Base-by-base conservation (phyloP, 208 protist species). In the Acanthamoeba divionensis region DNA sequence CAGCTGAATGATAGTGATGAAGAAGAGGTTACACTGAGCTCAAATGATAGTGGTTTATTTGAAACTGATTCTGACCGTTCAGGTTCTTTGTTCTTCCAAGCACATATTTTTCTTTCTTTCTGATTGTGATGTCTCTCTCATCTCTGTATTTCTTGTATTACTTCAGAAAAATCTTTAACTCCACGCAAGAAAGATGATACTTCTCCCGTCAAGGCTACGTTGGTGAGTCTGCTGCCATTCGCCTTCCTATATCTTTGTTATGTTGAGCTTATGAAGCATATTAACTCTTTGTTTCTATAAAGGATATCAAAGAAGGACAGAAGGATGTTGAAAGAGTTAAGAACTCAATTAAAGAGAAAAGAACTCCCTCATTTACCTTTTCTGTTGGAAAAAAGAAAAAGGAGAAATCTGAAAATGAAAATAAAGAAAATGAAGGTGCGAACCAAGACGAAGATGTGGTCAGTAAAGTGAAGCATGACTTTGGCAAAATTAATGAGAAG, bases 381-480 rank as follows among this genome's bases (percentile, higher is more conserved):
- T 26, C 50, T 41, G 69, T 41, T 60, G 44, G 36, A 18, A 5
- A 48, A 15, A 21, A 48, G 57, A 26, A 31, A 21, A 21, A 48
- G 3, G 44, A 48, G 57, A 9, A 48, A 54, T 18, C 38, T 54
- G 12, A 79, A 52, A n/a, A n/a, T n/a, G 69, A 48, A 79, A 24
- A 60, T 60, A 24, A 48, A 79, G 26, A 48, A 79, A 0, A 52
- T 54, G 41, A 48, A 52, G 36, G 69, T 60, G 41, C 31, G 44
- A 10, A n/a, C 57, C 12, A 4, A n/a, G 44, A 6, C 38, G 26
- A 79, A 79, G n/a, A n/a, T n/a, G n/a, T n/a, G n/a, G n/a, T n/a
- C n/a, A n/a, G n/a, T n/a, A n/a, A n/a, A n/a, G n/a, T n/a, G 69
- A 48, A 79, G 38, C 45, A 79, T 9, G 69, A 79, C n/a, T 41